phyloP scores from a whole-genome alignment of 83 land plant species.

The Thuja plicata region DNA sequence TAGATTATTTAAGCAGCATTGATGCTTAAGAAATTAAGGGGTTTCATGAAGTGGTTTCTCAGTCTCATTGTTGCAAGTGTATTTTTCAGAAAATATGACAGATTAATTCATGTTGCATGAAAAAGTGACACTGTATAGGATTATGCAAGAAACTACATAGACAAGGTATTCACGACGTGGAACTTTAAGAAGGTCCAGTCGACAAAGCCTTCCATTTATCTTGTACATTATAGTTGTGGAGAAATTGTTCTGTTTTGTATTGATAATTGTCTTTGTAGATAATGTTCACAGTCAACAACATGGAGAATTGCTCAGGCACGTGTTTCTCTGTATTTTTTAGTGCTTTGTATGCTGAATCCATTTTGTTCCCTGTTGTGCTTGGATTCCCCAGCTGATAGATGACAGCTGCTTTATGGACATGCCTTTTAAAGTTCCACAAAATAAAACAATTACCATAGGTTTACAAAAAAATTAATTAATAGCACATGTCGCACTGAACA shows the following conservation, averaged over 20 bases:
- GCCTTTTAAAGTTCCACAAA: background rate
- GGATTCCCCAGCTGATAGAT: background rate
- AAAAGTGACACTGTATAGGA: background rate
- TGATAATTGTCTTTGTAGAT: background rate
- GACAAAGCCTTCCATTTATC: background rate
- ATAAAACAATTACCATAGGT: background rate
- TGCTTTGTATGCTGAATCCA: background rate
- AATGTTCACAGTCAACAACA: background rate
- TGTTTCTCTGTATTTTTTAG: background rate
- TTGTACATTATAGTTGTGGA: background rate
- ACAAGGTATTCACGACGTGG: background rate
- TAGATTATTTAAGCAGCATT: background rate
- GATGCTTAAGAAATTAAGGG: background rate
- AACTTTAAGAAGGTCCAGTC: background rate
- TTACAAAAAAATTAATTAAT: no score
- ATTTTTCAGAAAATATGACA: background rate
- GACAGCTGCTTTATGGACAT: background rate
- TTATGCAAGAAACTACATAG: background rate
- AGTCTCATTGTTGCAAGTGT: background rate
- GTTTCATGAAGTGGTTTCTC: background rate
- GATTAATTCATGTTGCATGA: background rate
- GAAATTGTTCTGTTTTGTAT: background rate
- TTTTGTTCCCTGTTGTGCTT: background rate
- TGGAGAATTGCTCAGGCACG: background rate
- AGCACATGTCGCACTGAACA: background rate